Conservation (phyloP, 2,329 filamentous ascomycete species). For the Cylindrodendrum hubeiense region DNA sequence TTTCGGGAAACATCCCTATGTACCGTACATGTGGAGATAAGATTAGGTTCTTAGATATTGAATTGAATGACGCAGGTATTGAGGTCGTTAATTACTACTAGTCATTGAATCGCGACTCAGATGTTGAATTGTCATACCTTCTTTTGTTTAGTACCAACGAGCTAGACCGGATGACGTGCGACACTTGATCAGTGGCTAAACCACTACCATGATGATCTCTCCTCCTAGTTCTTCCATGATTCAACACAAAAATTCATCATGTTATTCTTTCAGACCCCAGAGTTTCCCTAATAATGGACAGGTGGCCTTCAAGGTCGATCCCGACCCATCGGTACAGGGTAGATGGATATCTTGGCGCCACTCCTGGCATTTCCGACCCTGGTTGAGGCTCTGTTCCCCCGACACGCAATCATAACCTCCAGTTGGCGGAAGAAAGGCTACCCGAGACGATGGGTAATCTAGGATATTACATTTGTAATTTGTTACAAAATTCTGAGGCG, state of each 20-base stretch:
- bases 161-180: not conserved
- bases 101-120: not conserved
- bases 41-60: not conserved
- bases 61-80: not conserved
- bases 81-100: not conserved
- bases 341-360: not conserved
- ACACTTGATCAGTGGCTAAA: not conserved
- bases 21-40: not conserved
- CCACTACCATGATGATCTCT: not conserved
- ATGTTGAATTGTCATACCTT: not conserved
- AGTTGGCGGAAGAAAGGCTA: slow-evolving; percentile 20
- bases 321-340: not conserved
- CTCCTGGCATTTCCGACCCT: slow-evolving; percentile 3
- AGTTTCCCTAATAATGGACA: no score
- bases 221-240: not conserved
- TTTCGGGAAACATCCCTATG: not conserved
- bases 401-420: not conserved
- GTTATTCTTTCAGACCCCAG: not conserved
- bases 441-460: slow-evolving; percentile 10
- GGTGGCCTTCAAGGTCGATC: not conserved
- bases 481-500: not conserved
- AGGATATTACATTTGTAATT: not conserved
- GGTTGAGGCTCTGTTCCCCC: not conserved
- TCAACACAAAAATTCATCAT: not conserved
- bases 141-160: not conserved